phyloP scores from a whole-genome alignment of 2,329 filamentous ascomycete genomes.

The Cadophora luteo-olivacea region DNA sequence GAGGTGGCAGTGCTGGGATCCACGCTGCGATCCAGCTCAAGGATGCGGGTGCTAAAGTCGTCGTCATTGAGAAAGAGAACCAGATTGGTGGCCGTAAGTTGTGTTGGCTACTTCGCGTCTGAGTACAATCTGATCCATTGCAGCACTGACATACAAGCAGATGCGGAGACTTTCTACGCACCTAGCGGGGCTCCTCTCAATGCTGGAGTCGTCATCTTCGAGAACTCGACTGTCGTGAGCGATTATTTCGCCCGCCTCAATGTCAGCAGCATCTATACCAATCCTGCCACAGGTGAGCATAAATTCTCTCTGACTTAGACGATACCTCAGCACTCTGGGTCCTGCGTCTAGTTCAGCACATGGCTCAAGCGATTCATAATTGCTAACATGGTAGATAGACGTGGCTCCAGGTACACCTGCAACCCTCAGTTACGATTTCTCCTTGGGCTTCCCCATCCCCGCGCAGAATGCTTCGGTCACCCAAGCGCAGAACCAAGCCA shows the following conservation, averaged over 20 bases:
- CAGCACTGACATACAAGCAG: background rate
- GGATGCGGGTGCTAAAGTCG: constrained; percentile 6
- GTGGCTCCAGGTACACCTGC: background rate
- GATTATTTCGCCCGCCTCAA: constrained; percentile 6
- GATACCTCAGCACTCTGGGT: background rate
- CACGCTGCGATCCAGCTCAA: constrained; percentile 14
- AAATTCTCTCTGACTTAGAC: background rate
- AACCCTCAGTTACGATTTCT: background rate
- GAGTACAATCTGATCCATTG: background rate
- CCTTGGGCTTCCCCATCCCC: background rate
- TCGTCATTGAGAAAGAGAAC: constrained; percentile 10
- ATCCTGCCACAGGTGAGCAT: constrained; percentile 2
- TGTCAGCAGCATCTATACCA: background rate
- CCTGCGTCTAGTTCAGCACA: no score
- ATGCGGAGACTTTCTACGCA: background rate
- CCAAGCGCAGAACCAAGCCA: background rate
- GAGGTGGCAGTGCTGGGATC: constrained; percentile 11
- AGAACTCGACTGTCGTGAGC: constrained; percentile 10
- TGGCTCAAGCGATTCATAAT: no score
- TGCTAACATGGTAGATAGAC: background rate
- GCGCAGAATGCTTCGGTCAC: background rate
- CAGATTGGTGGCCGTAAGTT: constrained; percentile 10
- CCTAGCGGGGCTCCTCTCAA: background rate
- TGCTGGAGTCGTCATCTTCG: constrained; percentile 2
- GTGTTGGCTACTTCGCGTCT: no score